Evolutionary conservation across 2,329 filamentous ascomycete genomes (phyloP).

Genomic region (Phyllosticta paracitricarpa): DNA sequence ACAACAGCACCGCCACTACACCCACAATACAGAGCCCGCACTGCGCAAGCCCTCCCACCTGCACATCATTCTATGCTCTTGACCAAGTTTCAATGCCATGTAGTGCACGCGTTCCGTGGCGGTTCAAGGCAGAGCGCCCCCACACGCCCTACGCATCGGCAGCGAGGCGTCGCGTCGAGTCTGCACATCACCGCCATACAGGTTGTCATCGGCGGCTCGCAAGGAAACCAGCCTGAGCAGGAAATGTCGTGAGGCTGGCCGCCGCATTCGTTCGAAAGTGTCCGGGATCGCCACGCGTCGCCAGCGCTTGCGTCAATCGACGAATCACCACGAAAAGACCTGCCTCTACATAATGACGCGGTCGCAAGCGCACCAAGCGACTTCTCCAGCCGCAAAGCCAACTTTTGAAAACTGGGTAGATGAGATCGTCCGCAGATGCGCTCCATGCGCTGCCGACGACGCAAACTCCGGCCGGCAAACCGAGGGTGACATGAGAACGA

Average conservation of each 20-base stretch:
- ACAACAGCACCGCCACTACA: neutral
- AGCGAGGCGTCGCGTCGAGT: neutral
- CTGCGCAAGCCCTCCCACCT: neutral
- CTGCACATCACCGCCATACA: neutral
- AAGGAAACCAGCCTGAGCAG: neutral
- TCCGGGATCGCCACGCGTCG: neutral
- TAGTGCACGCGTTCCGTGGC: neutral
- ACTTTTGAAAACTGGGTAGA: neutral
- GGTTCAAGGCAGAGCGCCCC: neutral
- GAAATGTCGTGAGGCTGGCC: neutral
- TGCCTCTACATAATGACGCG: neutral
- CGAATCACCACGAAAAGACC: neutral
- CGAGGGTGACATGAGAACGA: neutral
- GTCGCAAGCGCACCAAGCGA: neutral
- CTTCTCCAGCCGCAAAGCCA: neutral
- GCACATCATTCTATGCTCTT: neutral
- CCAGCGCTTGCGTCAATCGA: neutral
- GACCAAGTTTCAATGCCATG: neutral
- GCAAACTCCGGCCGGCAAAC: too few species aligned
- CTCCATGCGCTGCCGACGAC: too few species aligned
- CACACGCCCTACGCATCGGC: neutral
- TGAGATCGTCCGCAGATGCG: too few species aligned
- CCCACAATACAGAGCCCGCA: neutral
- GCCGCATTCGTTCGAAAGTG: neutral
- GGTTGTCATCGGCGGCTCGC: neutral